A percentile compares a stretch with the other conserved stretches of the same genome.
Conservation (phyloP, 495 filamentous ascomycete genomes). For the Penicillium verhagenii region DNA sequence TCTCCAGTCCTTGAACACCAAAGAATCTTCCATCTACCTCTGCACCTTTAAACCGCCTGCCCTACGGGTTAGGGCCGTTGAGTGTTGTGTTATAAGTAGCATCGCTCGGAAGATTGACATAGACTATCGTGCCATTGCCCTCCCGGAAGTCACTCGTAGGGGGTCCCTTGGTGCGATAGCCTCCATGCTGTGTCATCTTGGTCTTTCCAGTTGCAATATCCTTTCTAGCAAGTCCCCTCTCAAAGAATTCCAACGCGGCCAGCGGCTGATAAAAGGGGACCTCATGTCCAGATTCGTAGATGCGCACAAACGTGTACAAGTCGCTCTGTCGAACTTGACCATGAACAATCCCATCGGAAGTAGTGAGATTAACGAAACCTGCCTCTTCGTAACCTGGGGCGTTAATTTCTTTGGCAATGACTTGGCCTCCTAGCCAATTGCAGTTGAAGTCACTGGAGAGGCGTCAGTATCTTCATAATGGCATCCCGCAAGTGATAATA, state of each 20-base stretch:
- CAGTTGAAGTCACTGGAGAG: slow-evolving; percentile 55
- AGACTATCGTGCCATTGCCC: slow-evolving; percentile 57
- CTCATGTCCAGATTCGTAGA: slow-evolving; percentile 70
- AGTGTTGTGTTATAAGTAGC: slow-evolving; percentile 56
- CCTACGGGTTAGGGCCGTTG: slow-evolving; percentile 40
- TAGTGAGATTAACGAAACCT: slow-evolving; percentile 54
- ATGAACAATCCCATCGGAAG: slow-evolving; percentile 55
- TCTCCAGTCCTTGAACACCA: not conserved
- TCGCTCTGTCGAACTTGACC: slow-evolving; percentile 68
- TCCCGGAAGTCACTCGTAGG: slow-evolving; percentile 53
- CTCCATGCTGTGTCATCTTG: slow-evolving; percentile 15
- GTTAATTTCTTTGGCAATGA: slow-evolving; percentile 44
- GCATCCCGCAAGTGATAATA: not conserved
- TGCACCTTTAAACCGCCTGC: no score
- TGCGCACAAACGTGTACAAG: slow-evolving; percentile 66
- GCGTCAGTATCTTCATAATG: not conserved
- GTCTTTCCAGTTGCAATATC: slow-evolving; percentile 61
- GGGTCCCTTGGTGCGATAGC: slow-evolving; percentile 51
- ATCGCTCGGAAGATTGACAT: slow-evolving; percentile 43
- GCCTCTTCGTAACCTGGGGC: slow-evolving; percentile 48
- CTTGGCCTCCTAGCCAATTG: slow-evolving; percentile 59
- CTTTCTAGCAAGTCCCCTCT: slow-evolving; percentile 52
- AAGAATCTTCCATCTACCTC: no score
- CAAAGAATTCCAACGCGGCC: slow-evolving; percentile 58
- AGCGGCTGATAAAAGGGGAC: slow-evolving; percentile 70